Conservation (phyloP, 208 protist species). For the Trypanosoma mega region DNA sequence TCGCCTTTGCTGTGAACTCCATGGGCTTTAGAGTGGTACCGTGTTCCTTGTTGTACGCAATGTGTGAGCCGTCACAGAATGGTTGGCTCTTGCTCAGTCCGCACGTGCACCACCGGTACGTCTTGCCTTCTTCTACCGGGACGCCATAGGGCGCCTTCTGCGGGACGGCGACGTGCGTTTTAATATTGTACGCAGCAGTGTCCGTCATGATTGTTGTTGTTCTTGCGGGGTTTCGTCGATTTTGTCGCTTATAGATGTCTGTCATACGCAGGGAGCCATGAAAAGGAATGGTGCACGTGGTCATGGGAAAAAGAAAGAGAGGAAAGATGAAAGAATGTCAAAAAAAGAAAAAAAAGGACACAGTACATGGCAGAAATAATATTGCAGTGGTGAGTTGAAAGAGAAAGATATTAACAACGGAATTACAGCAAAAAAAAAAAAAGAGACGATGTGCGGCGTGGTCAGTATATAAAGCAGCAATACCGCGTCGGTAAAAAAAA, state of each 20-base stretch:
- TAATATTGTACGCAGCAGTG: constrained; percentile 28
- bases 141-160: constrained; percentile 33
- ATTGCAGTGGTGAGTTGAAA: not conserved
- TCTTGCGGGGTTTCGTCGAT: too few relatives aligned
- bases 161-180: constrained; percentile 33
- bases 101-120: constrained; percentile 53
- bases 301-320: constrained; percentile 1
- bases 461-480: too few relatives aligned
- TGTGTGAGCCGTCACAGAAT: constrained; percentile 47
- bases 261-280: too few relatives aligned
- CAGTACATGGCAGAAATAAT: too few relatives aligned
- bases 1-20: constrained; percentile 32
- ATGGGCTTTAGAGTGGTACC: constrained; percentile 31
- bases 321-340: too few relatives aligned
- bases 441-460: not conserved
- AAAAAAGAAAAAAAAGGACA: too few relatives aligned
- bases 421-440: constrained; percentile 8
- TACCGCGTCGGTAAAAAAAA: too few relatives aligned
- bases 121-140: constrained; percentile 39
- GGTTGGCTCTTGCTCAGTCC: constrained; percentile 53
- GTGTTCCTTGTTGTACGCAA: constrained; percentile 32
- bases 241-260: too few relatives aligned
- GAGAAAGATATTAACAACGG: not conserved
- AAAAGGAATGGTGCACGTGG: not conserved
- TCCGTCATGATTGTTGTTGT: constrained; percentile 22